Percentiles rank a stretch among this genome's conserved stretches.
phyloP scores from a whole-genome alignment of 768 basidiomycete species.

The Leccinellum luteum region DNA sequence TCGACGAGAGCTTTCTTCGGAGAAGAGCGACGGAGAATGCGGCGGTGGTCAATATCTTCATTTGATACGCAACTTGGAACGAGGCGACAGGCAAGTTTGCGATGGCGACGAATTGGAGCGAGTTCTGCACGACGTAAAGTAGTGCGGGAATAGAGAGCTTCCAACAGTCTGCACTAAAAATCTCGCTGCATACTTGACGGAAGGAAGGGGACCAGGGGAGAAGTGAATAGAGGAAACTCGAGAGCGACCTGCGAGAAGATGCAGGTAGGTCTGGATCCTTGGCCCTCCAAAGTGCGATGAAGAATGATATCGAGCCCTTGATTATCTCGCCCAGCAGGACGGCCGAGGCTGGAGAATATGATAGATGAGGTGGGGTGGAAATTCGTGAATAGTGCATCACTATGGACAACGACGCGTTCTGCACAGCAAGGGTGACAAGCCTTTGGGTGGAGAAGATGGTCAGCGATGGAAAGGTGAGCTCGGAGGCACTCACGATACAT shows the following conservation, averaged over 20 bases:
- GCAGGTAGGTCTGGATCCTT: conserved; percentile 42
- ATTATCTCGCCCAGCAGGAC: conserved; percentile 93
- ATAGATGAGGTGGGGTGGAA: conserved; percentile 67
- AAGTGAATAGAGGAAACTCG: conserved; percentile 34
- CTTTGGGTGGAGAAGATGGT: conserved; percentile 34
- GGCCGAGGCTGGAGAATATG: conserved; percentile 93
- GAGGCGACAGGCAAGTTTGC: conserved; percentile 94
- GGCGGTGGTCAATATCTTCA: conserved; percentile 98
- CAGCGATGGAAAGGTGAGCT: background rate
- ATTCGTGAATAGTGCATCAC: conserved; percentile 99
- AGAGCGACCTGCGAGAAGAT: conserved; percentile 41
- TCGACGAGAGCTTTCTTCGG: conserved; percentile 63
- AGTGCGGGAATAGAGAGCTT: conserved; percentile 96
- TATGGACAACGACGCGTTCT: conserved; percentile 93
- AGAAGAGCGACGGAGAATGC: conserved; percentile 87
- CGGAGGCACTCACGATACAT: conserved; percentile 61
- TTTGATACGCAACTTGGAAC: conserved; percentile 97
- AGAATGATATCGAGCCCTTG: conserved; percentile 89
- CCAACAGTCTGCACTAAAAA: conserved; percentile 95
- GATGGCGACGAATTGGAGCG: conserved; percentile 95
- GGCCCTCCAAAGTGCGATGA: conserved; percentile 69
- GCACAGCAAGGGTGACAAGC: conserved; percentile 83
- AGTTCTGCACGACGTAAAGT: conserved; percentile 95
- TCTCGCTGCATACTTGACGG: conserved; percentile 58
- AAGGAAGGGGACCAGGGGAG: conserved; percentile 51